phyloP scores from a whole-genome alignment of 768 basidiomycete species.

The Lyophyllum decastes region DNA sequence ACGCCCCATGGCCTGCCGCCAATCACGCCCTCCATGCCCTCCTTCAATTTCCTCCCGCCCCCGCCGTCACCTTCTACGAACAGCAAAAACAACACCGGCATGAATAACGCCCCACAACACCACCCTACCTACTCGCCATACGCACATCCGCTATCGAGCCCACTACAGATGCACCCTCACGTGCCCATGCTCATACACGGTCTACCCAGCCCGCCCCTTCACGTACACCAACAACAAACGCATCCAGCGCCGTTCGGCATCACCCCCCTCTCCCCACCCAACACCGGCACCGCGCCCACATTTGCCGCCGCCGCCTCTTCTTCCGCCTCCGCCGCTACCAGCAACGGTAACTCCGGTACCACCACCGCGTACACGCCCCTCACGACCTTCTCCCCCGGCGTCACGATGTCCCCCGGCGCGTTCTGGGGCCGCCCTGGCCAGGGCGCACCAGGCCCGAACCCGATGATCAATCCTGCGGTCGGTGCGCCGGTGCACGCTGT shows the following conservation, averaged over 20 bases:
- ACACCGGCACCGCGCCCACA: not conserved
- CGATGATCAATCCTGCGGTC: slow-evolving; percentile 46
- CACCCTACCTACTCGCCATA: no score
- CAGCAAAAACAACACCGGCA: not conserved
- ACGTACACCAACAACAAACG: not conserved
- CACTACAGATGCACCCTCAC: slow-evolving; percentile 8
- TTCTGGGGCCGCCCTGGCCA: slow-evolving; percentile 53
- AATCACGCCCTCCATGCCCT: slow-evolving; percentile 97
- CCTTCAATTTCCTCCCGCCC: slow-evolving; percentile 80
- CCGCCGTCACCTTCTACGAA: slow-evolving; percentile 27
- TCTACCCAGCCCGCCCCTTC: not conserved
- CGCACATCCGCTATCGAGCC: not conserved
- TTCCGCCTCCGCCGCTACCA: slow-evolving; percentile 44
- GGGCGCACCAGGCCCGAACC: slow-evolving; percentile 35
- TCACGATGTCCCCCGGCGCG: slow-evolving; percentile 71
- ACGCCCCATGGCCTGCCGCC: slow-evolving; percentile 86
- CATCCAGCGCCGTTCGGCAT: slow-evolving; percentile 1
- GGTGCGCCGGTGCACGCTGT: slow-evolving; percentile 42
- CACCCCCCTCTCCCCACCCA: slow-evolving; percentile 2
- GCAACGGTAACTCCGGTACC: slow-evolving; percentile 15
- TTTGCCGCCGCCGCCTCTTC: slow-evolving; percentile 5
- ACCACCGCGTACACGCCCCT: slow-evolving; percentile 9
- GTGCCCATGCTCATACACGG: not conserved
- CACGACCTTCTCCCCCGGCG: slow-evolving; percentile 64
- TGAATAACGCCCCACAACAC: not conserved